Base-by-base conservation (phyloP, 306 rosid genomes). In the Acacia confusa region DNA sequence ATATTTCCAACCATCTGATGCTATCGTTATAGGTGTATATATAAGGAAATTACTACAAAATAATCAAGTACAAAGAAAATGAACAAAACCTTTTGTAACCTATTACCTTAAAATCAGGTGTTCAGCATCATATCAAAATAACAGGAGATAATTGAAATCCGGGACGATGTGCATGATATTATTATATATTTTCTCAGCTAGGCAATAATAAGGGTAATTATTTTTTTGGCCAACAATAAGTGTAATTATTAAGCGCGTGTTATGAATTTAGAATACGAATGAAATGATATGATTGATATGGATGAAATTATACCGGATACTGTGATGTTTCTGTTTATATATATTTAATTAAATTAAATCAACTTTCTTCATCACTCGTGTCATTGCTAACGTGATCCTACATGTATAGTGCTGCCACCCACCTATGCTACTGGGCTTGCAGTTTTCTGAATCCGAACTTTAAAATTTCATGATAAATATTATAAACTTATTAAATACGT, bases 301-400 rank as follows among this genome's bases (percentile, higher is more conserved):
- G 0, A 41, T 43, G 55, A 43, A 67, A 41, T 43, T 28, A 63
- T 30, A 63, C 38, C 10, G 38, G 45, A 28, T 43, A 43, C 20
- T 24, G 44, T 36, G 28, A 24, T 45, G 72, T 7, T 17, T 57
- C 48, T 52, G 75, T 76, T 64, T 24, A 53, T 45, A 44, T 44
- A 45, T 43, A 70, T 50, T 71, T 55, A 53, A 70, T 20, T 22
- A 24, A 43, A 44, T 41, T 72, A 25, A 65, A 52, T 24, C 66
- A 76, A 58, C 45, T 38, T 61, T 25, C 6, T 61, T 61, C 67
- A 27, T 61, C 52, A 14, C 19, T 44, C 41, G 66, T 36, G 71
- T 82, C 78, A 69, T 64, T 85, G 77, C 84, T 19, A 55, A 76
- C 77, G 82, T 74, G 78, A 73, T 44, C 36, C 44, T 20, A 36